Evolutionary conservation across 257 asterid genomes (phyloP), one percentile per base, ranked within the genome.

Genomic region (Craterostigma plantagineum): DNA sequence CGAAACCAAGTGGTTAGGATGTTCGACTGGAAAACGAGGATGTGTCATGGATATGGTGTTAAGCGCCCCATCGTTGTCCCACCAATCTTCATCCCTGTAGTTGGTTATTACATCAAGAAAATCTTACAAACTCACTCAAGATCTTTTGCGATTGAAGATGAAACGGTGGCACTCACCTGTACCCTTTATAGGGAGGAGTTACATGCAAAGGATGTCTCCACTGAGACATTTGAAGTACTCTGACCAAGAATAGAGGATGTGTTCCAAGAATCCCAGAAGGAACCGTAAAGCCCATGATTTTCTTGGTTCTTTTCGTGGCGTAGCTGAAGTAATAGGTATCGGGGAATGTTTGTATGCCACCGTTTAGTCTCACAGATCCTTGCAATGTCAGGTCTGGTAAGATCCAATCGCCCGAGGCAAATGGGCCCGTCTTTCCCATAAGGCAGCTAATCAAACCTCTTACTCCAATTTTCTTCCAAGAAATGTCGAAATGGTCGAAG

Each of bases 61-160:
- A 44, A 90, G 91, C 3, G 98, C 95, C 46, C 98, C 98, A 39
- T 90, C 98, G 42, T 90, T 90, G 54, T 77, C 98, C 98, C 95
- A 90, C 95, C 98, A 90, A 49, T 83, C 98, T 52, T 90, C 91
- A 61, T 90, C 95, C 71, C 98, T 87, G 51, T 27, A 57, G 49
- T 14, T 9, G 43, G 27, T 6, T 8, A 9, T 7, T 41, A 16
- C 18, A 23, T 23, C 2, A 23, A 23, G 4, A 23, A 23, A 23
- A 23, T 23, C 30, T 23, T 6, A 23, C n/a, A n/a, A n/a, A n/a
- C n/a, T n/a, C n/a, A 23, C 30, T 23, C 30, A 23, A 23, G n/a
- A 23, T 6, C 30, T 23, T 23, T 6, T 23, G 30, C 2, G 6
- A 23, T 6, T 23, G 6, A 23, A 23, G 6, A 23, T 2, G 30